A percentile compares a stretch with the other conserved stretches of the same genome.
phyloP scores from a whole-genome alignment of 108 stramenopile genomes.

The Conticribra weissflogii region DNA sequence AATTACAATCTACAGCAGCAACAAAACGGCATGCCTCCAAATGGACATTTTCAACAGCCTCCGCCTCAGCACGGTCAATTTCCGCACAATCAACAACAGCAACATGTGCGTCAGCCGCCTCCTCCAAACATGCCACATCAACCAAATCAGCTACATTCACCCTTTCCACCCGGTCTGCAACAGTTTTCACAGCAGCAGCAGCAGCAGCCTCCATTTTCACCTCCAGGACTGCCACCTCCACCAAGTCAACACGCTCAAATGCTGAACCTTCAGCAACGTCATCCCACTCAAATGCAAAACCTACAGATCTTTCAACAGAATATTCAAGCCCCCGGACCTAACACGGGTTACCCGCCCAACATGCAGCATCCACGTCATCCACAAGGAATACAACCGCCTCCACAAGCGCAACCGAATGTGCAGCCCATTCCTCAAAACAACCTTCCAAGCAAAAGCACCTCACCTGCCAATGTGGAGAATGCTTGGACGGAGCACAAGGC shows the following conservation, averaged over 20 bases:
- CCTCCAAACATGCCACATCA: neutral
- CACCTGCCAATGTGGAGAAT: constrained; percentile 1
- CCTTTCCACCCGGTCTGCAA: no score
- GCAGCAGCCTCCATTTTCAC: neutral
- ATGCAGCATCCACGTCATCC: neutral
- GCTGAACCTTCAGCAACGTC: neutral
- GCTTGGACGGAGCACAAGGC: constrained; percentile 72
- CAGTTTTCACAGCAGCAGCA: neutral
- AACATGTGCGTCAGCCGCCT: neutral
- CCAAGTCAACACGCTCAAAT: neutral
- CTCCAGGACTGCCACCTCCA: no score
- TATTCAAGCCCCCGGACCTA: neutral
- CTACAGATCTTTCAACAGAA: neutral
- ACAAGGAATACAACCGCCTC: neutral
- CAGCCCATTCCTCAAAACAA: neutral
- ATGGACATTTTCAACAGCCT: neutral
- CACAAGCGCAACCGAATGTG: neutral
- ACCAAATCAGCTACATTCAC: no score
- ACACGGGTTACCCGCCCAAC: neutral
- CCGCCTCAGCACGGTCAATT: neutral
- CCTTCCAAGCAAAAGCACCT: neutral
- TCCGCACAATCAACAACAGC: neutral
- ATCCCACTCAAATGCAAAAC: neutral
- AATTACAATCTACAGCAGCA: neutral
- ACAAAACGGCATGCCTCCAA: neutral